These are phyloP conservation scores for Tilletia horrida DNA, from an alignment of 1,284 basidiomycete species.

Conservation along the genomic window DNA sequence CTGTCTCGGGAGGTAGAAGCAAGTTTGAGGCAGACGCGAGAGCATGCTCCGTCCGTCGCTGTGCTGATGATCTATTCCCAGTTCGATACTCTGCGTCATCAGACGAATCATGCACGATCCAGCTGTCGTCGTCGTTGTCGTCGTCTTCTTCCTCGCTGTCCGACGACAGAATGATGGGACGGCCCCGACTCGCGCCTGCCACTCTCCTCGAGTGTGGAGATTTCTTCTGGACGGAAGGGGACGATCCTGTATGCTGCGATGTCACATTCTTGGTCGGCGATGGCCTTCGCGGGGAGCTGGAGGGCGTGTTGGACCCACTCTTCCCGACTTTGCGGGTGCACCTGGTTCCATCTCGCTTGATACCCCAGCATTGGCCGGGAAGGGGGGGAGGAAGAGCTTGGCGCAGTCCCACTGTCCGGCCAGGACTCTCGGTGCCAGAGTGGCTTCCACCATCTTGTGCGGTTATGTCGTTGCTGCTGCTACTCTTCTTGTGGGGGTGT, in stretches of 20 bases:
- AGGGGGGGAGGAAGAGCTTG: slow-evolving; percentile 23
- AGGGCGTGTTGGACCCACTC: slow-evolving; percentile 5
- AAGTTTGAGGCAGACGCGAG: neutral
- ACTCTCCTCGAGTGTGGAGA: too few species aligned
- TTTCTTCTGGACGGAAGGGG: slow-evolving; percentile 1
- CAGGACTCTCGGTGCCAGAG: too few species aligned
- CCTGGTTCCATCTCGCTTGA: slow-evolving; percentile 33
- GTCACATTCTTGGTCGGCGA: too few species aligned
- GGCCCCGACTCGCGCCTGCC: neutral
- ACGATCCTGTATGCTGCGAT: neutral
- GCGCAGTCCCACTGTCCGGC: neutral
- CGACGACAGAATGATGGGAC: slow-evolving; percentile 22
- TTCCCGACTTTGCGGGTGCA: slow-evolving; percentile 29
- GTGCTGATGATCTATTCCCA: too few species aligned
- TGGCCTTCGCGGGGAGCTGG: too few species aligned
- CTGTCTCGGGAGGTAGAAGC: neutral
- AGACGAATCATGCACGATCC: neutral
- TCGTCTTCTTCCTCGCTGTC: slow-evolving; percentile 19
- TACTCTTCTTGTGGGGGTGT: neutral
- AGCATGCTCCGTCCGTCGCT: too few species aligned
- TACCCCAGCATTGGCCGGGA: slow-evolving; percentile 40
- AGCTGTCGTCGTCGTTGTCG: slow-evolving; percentile 21
- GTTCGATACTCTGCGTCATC: neutral
- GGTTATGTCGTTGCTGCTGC: neutral
- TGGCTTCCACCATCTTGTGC: too few species aligned